Evolutionary conservation across 305 asterid species (phyloP), one percentile per base, ranked within the genome.

Genomic region (Fraxinus albicans): DNA sequence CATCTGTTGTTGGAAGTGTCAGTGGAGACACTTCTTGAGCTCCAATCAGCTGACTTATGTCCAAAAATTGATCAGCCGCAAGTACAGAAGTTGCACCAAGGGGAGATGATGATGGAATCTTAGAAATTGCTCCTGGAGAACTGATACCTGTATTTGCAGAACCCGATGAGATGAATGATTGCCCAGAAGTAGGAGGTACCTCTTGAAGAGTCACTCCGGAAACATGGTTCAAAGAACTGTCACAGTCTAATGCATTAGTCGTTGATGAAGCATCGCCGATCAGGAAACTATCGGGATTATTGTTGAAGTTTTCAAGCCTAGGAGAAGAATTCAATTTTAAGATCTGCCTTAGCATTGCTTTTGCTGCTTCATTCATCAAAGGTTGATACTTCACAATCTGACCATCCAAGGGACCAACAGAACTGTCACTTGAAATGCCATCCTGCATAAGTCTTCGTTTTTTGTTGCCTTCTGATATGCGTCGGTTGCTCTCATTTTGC

Each of bases 351-450:
- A 94, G 85, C 93, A 95, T 86, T 21, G 91, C 88, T 86, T 94
- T 87, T 19, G 97, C 97, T 35, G 95, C 97, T 86, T 93, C 98
- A 8, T 89, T 93, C 84, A 91, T 90, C 89, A 80, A 50, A 21
- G 98, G 97, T 82, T 93, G 95, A 85, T 94, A 95, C 79, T 93
- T 95, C 19, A 95, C 91, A 77, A 95, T 91, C 86, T 91, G 98
- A 80, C 98, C 91, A 36, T 93, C 97, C 6, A 87, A 70, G 33
- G 90, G 85, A 84, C 70, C 84, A 34, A 78, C 83, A 83, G 92
- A 70, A 73, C 50, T 84, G 34, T 85, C 88, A 77, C 86, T 91
- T 5, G 90, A 53, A 9, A 47, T 79, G 75, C 83, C 90, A 2
- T 92, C 98, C 77, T 86, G 95, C 85, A 89, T 92, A 77, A 95